Evolutionary conservation across 1,284 basidiomycete species (phyloP).

Genomic region (Boletus holoroseus): DNA sequence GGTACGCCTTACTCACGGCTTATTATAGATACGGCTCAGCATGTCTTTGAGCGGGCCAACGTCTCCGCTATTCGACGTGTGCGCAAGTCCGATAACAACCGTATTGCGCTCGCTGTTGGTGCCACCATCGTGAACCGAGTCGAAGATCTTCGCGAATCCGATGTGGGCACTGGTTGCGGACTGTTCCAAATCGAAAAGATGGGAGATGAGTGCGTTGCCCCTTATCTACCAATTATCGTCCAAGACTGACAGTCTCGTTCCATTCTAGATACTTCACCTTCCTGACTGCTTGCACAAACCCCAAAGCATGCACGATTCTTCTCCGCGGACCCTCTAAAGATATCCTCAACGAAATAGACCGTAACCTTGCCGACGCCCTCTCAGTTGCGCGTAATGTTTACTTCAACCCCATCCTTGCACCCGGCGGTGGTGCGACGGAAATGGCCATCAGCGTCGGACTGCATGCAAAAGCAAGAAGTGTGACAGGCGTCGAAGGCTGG

Average conservation of each 20-base stretch:
- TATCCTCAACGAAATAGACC: conserved; percentile 96
- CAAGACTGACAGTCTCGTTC: not conserved
- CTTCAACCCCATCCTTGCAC: conserved; percentile 89
- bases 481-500: conserved; percentile 84
- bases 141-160: conserved; percentile 88
- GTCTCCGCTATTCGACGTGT: conserved; percentile 92
- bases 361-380: conserved; percentile 98
- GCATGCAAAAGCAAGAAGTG: conserved; percentile 73
- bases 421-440: conserved; percentile 95
- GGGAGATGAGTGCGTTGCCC: conserved; percentile 75
- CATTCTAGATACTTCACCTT: conserved; percentile 88
- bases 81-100: conserved; percentile 98
- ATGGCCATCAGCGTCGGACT: conserved; percentile 94
- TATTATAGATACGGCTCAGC: conserved; percentile 81
- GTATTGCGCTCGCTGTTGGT: conserved; percentile 92
- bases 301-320: conserved; percentile 97
- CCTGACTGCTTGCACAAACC: conserved; percentile 86
- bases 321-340: conserved; percentile 98
- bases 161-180: conserved; percentile 91
- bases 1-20: not conserved
- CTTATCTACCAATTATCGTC: not conserved
- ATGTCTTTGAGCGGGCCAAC: conserved; percentile 85
- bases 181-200: conserved; percentile 96
- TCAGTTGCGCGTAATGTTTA: conserved; percentile 94
- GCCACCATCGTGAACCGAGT: conserved; percentile 97